Base-by-base conservation (phyloP, 2,329 filamentous ascomycete genomes). In the Penicillium sp. region DNA sequence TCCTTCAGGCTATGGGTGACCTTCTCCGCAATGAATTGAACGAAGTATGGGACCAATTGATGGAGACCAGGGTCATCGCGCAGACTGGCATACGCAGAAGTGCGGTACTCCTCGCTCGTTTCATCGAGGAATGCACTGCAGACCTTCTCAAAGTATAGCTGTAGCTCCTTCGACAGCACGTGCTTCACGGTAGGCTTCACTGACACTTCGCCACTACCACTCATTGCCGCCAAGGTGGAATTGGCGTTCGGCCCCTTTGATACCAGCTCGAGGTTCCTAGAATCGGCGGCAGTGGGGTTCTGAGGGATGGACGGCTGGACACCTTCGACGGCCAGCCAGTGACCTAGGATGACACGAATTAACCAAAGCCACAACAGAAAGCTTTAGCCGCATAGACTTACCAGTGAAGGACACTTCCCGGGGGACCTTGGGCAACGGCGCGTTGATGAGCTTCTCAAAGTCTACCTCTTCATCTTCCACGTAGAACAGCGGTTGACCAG, bases 371-470 rank as follows among this genome's bases (percentile, higher is more conserved):
- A 3, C 16, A 16, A 53, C 3, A 40, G 10, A 5, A 19, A 25
- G 16, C 1, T 5, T 3, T 5, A 10, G 13, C 1, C 13, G 13
- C 10, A 14, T 40, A 26, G 2, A 68, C 83, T 59, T 80, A 94
- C 92, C 90, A 43, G 94, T 98, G 73, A 97, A 94, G 63, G 88
- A 92, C 70, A 95, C 90, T 76, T 99, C 95, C 53, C 94, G 85
- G 37, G 95, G 95, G 33, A 99, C 93, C 77, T 96, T 97, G 28
- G 95, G 95, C 67, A 99, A 79, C 4, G 95, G 92, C 66, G 93
- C 93, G 79, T 99, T 99, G 75, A 99, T 97, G 68, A 99, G 82
- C 82, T 98, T 98, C 81, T 99, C 95, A 74, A 99, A 98, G 78
- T 99, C 95, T 57, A 98, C 89, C 81, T 99, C 95, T 74, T 99